Base-by-base conservation (phyloP, 305 asterid species). In the Salvia sclarea region DNA sequence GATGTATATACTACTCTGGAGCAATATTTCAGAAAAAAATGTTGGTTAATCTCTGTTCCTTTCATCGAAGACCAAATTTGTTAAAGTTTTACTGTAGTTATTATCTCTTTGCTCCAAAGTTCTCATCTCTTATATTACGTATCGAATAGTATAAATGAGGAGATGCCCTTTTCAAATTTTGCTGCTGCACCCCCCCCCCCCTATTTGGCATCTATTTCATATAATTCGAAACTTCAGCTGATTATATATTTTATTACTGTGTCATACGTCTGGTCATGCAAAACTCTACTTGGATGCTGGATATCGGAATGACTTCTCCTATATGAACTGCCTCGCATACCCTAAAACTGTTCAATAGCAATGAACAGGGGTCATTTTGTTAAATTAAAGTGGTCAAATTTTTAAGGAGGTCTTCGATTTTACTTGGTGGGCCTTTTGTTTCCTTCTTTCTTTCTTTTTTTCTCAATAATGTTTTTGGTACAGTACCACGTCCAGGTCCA, bases 71-170 rank as follows among this genome's bases (percentile, higher is more conserved):
- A 3, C 24, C 41, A 61, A 13, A 13, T 21, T 8, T 61, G 8
- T 43, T 22, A n/a, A n/a, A n/a, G n/a, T n/a, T n/a, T n/a, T n/a
- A n/a, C n/a, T n/a, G n/a, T n/a, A n/a, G n/a, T n/a, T n/a, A n/a
- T n/a, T 43, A 6, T 43, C 11, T 14, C 58, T 63, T 65, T 65
- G 49, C 61, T 28, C 33, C 31, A 63, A 7, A 65, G 35, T n/a
- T n/a, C n/a, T n/a, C n/a, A n/a, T n/a, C n/a, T n/a, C n/a, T n/a
- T n/a, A n/a, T n/a, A n/a, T n/a, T n/a, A n/a, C n/a, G n/a, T n/a
- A n/a, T n/a, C n/a, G n/a, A n/a, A n/a, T n/a, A n/a, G n/a, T n/a
- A n/a, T n/a, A n/a, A n/a, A n/a, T n/a, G n/a, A n/a, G n/a, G n/a
- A n/a, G n/a, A n/a, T 33, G 47, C 47, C 28, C 28, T 58, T 58